phyloP scores from a whole-genome alignment of 2,329 filamentous ascomycete species.

The Elsinoe arachidis region DNA sequence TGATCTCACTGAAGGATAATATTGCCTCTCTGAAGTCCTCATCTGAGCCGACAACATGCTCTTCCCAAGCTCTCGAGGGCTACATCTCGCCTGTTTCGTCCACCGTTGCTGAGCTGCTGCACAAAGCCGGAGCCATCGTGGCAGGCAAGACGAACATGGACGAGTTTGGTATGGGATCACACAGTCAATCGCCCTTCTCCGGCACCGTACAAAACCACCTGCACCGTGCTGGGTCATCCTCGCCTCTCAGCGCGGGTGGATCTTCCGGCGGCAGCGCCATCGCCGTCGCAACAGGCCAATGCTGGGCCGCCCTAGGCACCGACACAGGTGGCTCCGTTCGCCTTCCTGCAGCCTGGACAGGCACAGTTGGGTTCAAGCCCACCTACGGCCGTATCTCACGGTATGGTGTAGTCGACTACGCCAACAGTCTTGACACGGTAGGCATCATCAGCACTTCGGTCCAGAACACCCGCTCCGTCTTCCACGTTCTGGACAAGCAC shows the following conservation, averaged over 20 bases:
- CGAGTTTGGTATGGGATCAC: conserved; percentile 92
- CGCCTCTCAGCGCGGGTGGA: conserved; percentile 61
- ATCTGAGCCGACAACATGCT: conserved; percentile 62
- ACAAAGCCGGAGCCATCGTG: conserved; percentile 52
- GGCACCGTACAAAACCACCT: conserved; percentile 53
- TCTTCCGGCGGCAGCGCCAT: conserved; percentile 92
- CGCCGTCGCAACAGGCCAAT: conserved; percentile 60
- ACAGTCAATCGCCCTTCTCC: conserved; percentile 60
- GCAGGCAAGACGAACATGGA: conserved; percentile 87
- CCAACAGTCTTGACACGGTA: conserved; percentile 86
- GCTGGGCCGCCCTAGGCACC: conserved; percentile 69
- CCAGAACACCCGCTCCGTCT: conserved; percentile 36
- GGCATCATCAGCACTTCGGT: conserved; percentile 59
- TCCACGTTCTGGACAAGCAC: conserved; percentile 45
- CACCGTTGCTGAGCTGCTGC: conserved; percentile 64
- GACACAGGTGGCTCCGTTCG: conserved; percentile 88
- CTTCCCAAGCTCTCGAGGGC: conserved; percentile 59
- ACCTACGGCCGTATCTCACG: conserved; percentile 82
- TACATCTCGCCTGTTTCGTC: conserved; percentile 74
- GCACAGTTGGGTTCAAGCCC: conserved; percentile 78
- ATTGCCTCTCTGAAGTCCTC: conserved; percentile 33
- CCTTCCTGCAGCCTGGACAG: conserved; percentile 79
- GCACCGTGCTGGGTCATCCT: conserved; percentile 21
- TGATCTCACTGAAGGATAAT: conserved; percentile 44
- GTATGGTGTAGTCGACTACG: conserved; percentile 81